A percentile compares a stretch with the other conserved stretches of the same genome.
Conservation (phyloP, 805 yeast species). For the Suhomyces xylopsoci region DNA sequence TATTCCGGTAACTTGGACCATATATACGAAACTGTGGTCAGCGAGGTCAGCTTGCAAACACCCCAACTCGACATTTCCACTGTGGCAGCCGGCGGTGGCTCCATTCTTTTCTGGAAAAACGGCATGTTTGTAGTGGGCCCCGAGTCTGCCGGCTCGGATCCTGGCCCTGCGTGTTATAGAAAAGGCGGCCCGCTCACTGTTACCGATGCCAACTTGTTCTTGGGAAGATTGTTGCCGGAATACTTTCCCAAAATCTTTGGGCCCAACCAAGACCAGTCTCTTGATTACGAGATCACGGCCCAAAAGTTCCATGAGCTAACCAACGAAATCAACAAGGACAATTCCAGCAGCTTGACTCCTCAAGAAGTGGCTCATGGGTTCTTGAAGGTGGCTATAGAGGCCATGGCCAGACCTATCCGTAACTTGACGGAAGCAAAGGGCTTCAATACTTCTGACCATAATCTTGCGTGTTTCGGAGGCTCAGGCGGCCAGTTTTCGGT, state of each 20-base stretch:
- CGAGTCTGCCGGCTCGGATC: slow-evolving; percentile 40
- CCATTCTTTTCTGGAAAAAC: slow-evolving; percentile 36
- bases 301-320: slow-evolving; percentile 55
- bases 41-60: slow-evolving; percentile 42
- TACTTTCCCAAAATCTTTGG: slow-evolving; percentile 39
- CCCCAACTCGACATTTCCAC: slow-evolving; percentile 45
- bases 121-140: slow-evolving; percentile 42
- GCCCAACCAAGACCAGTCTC: slow-evolving; percentile 30
- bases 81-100: slow-evolving; percentile 48
- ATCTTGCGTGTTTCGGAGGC: slow-evolving; percentile 84
- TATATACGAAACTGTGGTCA: slow-evolving; percentile 44
- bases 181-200: slow-evolving; percentile 41
- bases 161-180: slow-evolving; percentile 41
- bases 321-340: slow-evolving; percentile 50
- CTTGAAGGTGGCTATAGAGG: slow-evolving; percentile 76
- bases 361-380: slow-evolving; percentile 80
- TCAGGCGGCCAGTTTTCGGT: slow-evolving; percentile 93
- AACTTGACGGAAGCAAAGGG: slow-evolving; percentile 85
- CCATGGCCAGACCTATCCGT: slow-evolving; percentile 90
- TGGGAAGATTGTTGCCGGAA: slow-evolving; percentile 35
- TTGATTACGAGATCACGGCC: slow-evolving; percentile 38
- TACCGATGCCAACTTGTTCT: slow-evolving; percentile 37
- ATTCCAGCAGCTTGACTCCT: slow-evolving; percentile 40
- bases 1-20: slow-evolving; percentile 40
- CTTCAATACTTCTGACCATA: slow-evolving; percentile 58